Conservation (phyloP, 148 eudicot genomes). For the Arbutus unedo region DNA sequence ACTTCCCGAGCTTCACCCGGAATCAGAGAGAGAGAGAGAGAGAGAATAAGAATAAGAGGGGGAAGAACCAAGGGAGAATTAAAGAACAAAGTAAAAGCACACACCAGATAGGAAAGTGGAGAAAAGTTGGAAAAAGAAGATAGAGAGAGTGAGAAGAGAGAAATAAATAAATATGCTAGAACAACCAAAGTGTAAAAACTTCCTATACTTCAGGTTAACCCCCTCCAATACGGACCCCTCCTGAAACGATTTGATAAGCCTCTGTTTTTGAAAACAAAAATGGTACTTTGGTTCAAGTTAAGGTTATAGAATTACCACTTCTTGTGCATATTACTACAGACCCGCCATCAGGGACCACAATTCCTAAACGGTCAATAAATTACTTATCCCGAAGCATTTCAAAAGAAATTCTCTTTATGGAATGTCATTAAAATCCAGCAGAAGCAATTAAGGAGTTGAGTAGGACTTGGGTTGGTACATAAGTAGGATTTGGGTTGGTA, state of each 20-base stretch:
- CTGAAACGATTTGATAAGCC: background rate
- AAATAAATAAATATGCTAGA: background rate
- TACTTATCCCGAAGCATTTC: background rate
- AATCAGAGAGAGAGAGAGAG: conserved; percentile 16
- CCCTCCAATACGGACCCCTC: background rate
- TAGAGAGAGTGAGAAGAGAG: background rate
- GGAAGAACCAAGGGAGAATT: background rate
- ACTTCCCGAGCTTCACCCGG: conserved; percentile 25
- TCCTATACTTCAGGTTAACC: background rate
- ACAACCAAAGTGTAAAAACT: background rate
- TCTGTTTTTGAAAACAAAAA: background rate
- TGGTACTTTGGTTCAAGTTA: background rate
- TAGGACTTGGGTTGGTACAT: background rate
- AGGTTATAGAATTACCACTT: background rate
- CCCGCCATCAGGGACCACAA: conserved; percentile 15
- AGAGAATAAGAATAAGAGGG: conserved; percentile 10
- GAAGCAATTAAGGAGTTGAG: background rate
- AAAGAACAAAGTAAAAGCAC: conserved; percentile 26
- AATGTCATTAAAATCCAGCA: background rate
- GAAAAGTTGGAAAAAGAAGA: conserved; percentile 7
- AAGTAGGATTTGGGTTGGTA: no score
- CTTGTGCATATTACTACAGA: background rate
- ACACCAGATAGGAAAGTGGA: conserved; percentile 7
- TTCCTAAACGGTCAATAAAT: background rate
- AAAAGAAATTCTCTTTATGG: background rate